Evolutionary conservation across 371 early-diverging fungal species (phyloP), one percentile per base, ranked within the genome.

Genomic region (Chytridiales sp.): DNA sequence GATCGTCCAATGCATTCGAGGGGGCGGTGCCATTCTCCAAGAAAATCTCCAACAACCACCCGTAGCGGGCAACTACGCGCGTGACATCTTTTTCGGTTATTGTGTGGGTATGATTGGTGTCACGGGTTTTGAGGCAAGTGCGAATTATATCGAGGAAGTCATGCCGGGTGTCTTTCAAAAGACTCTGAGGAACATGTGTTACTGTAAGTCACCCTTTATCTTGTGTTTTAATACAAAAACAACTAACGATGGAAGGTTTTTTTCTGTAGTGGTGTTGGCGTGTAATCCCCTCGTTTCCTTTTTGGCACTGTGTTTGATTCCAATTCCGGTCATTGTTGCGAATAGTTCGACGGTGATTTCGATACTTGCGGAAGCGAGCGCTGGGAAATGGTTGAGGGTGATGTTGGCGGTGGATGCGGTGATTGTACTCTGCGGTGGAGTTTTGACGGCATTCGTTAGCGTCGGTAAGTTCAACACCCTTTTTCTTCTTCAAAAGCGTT

Each of bases 371-470:
- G 79, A 75, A 31, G 72, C 68, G 1, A 67, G 67, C 29, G 70
- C 68, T n/a, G 66, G 61, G 9, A 56, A 53, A 6, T 76, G 77
- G 77, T 66, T 85, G 22, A 61, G 75, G 13, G 48, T 75, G 4
- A 65, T 76, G 62, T 69, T 81, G 31, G 74, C 74, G 52, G 57
- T 81, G 8, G 82, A 85, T 68, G 83, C 85, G 19, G 77, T 77
- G 17, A 74, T 83, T 62, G 83, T 83, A 8, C 71, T 85, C 3
- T 77, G 80, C 62, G 85, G 81, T 1, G 85, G 85, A 38, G 81
- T 81, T 0, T 51, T 85, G 29, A 79, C 81, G 6, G 83, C 81
- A 0, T 65, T 83, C n/a, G 77, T 83, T 57, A 82, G 82, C 0
- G 78, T 79, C 24, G 26, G 64, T 63, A 44, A 48, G 64, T 50